A percentile compares a stretch with the other conserved stretches of the same genome.
These are phyloP conservation scores for Pseudocercospora macadamiae DNA, from an alignment of 2,329 filamentous ascomycete species.

Conservation along the genomic window DNA sequence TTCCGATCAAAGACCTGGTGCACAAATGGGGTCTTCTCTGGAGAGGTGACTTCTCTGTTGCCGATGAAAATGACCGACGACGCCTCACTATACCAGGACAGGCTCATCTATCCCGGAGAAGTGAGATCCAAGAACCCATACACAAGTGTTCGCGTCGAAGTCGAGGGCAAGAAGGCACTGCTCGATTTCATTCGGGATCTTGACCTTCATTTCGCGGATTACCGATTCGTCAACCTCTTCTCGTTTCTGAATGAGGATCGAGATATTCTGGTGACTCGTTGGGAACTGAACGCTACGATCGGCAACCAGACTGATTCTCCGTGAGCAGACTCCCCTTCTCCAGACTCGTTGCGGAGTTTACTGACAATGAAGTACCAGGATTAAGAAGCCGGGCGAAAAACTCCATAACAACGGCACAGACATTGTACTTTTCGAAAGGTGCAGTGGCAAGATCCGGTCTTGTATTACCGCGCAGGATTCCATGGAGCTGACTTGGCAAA, in stretches of 20 bases:
- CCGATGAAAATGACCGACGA: not conserved
- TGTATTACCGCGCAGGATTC: not conserved
- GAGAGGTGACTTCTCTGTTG: not conserved
- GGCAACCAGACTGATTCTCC: not conserved
- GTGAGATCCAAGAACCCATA: no score
- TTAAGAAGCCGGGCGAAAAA: not conserved
- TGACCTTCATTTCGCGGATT: not conserved
- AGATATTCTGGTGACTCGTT: not conserved
- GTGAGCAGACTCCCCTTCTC: no score
- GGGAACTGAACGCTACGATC: not conserved
- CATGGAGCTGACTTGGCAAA: not conserved
- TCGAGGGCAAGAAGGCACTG: not conserved
- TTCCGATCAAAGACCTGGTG: not conserved
- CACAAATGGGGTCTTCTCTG: not conserved
- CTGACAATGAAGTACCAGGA: no score
- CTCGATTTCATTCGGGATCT: not conserved
- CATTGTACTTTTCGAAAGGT: not conserved
- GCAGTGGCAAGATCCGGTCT: not conserved
- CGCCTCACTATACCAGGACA: not conserved
- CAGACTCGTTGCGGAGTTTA: no score
- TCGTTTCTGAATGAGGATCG: not conserved
- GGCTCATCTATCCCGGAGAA: not conserved
- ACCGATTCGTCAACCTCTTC: not conserved
- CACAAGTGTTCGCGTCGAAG: no score
- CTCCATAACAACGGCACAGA: not conserved